phyloP scores from a whole-genome alignment of 371 early-diverging fungal genomes.

The Mortierella sp. region DNA sequence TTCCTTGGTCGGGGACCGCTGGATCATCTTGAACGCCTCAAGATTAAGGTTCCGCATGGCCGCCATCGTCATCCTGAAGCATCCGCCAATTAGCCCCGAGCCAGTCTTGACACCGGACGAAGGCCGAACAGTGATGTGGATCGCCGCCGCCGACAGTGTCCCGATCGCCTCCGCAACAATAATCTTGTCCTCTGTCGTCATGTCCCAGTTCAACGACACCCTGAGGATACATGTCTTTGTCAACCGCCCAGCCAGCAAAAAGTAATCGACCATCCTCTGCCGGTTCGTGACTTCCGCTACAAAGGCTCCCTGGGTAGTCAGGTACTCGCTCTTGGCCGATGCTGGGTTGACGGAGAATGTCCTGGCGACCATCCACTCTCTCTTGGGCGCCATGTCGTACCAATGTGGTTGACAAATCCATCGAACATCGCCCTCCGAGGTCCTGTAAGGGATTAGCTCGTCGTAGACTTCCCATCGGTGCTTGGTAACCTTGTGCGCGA shows the following conservation, averaged over 20 bases:
- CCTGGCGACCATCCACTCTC: slow-evolving; percentile 12
- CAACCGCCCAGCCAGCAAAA: slow-evolving; percentile 30
- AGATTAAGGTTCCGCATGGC: slow-evolving; percentile 2
- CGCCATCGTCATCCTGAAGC: slow-evolving; percentile 3
- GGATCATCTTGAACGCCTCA: not conserved
- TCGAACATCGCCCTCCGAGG: slow-evolving; percentile 24
- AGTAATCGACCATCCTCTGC: slow-evolving; percentile 23
- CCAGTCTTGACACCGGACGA: not conserved
- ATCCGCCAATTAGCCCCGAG: slow-evolving; percentile 1
- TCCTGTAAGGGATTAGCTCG: slow-evolving; percentile 20
- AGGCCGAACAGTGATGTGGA: slow-evolving; percentile 27
- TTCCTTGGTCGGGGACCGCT: not conserved
- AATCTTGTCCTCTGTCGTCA: slow-evolving; percentile 29
- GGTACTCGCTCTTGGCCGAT: slow-evolving; percentile 21
- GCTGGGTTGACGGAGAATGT: slow-evolving; percentile 21
- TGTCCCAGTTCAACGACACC: slow-evolving; percentile 41
- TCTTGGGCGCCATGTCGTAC: slow-evolving; percentile 13
- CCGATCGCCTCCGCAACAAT: slow-evolving; percentile 27
- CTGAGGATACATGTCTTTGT: slow-evolving; percentile 23
- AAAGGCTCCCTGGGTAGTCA: slow-evolving; percentile 28
- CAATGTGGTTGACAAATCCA: slow-evolving; percentile 35
- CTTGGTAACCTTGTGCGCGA: slow-evolving; percentile 3
- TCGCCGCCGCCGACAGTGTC: slow-evolving; percentile 23
- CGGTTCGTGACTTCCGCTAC: slow-evolving; percentile 26
- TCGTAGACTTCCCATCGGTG: slow-evolving; percentile 4